Base-by-base conservation (phyloP, 2,329 filamentous ascomycete genomes). In the Trematosphaeria pertusa region DNA sequence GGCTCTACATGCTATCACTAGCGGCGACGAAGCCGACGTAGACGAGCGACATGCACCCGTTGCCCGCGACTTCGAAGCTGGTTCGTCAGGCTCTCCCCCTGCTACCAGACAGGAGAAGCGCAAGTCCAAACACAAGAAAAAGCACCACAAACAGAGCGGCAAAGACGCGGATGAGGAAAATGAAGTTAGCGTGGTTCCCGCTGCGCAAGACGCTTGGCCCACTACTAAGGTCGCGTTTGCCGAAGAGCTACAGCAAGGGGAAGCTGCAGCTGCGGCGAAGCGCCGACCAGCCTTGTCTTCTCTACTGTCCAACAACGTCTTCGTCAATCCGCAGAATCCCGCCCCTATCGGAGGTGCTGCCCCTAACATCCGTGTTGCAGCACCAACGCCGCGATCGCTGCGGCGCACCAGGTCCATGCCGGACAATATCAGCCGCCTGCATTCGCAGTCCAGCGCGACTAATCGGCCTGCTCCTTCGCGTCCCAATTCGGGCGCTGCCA, bases 301-400 rank as follows among this genome's bases (percentile, higher is more conserved):
- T 62, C 83, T 85, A 36, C 76, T 92, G 3, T 84, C 88, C 0
- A 87, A 88, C 38, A 84, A 85, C 9, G 87, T 91, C 46, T 91
- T 92, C 56, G 70, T 67, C 39, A 75, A 70, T n/a, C 71, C 67
- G 3, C 65, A 65, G 20, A 69, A 67, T 20, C 57, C 70, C 11
- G 64, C 72, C 28, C 67, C 70, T 0, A 43, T 58, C 5, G 52
- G 60, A 3, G 61, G 58, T 14, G 61, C 65, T 33, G 59, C 64
- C 33, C 60, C 64, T 12, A 67, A 65, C 14, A 54, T 65, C 11
- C 66, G 65, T 34, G 65, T 69, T 46, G 66, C 65, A 21, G 67
- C 67, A 10, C 64, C 65, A 21, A 65, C 67, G 11, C 64, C 65
- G 5, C 51, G 59, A 15, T 54, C 57, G 18, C 56, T 73, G 6